These are phyloP conservation scores for Leucoagaricus sp. DNA, from an alignment of 1,284 basidiomycete species.

Conservation along the genomic window DNA sequence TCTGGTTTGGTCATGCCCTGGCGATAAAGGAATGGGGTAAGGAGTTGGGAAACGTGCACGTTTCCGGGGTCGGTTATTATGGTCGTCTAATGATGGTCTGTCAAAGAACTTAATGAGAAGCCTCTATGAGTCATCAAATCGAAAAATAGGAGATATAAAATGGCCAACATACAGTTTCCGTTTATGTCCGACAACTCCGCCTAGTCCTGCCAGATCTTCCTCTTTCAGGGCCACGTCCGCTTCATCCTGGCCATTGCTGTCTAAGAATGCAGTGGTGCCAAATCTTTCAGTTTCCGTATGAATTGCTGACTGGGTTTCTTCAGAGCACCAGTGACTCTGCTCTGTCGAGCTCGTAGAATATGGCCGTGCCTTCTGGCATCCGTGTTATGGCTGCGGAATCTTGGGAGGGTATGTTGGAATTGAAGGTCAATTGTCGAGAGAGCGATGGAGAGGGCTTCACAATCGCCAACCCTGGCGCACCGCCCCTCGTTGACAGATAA, in stretches of 20 bases:
- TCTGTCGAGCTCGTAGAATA: constrained; percentile 58
- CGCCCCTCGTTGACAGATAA: constrained; percentile 24
- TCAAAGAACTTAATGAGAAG: constrained; percentile 9
- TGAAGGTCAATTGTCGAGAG: constrained; percentile 21
- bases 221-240: constrained; percentile 31
- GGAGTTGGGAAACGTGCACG: constrained; percentile 38
- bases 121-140: background rate
- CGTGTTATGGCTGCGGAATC: constrained; percentile 77
- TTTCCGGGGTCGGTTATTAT: constrained; percentile 38
- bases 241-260: constrained; percentile 37
- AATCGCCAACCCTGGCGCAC: constrained; percentile 25
- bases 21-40: constrained; percentile 31
- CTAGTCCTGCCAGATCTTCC: constrained; percentile 32
- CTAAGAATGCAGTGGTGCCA: constrained; percentile 31
- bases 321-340: constrained; percentile 29
- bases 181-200: constrained; percentile 54
- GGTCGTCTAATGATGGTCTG: constrained; percentile 31
- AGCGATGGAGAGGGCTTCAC: constrained; percentile 25
- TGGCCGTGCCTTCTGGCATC: constrained; percentile 75
- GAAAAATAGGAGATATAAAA: background rate
- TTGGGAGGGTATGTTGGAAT: constrained; percentile 49
- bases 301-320: constrained; percentile 19
- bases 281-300: constrained; percentile 40
- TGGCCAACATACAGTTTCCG: constrained; percentile 61
- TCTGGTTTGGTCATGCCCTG: constrained; percentile 25